Evolutionary conservation across 805 yeast genomes (phyloP), one percentile per base, ranked within the genome.

Genomic region (Hyphopichia homilentoma): DNA sequence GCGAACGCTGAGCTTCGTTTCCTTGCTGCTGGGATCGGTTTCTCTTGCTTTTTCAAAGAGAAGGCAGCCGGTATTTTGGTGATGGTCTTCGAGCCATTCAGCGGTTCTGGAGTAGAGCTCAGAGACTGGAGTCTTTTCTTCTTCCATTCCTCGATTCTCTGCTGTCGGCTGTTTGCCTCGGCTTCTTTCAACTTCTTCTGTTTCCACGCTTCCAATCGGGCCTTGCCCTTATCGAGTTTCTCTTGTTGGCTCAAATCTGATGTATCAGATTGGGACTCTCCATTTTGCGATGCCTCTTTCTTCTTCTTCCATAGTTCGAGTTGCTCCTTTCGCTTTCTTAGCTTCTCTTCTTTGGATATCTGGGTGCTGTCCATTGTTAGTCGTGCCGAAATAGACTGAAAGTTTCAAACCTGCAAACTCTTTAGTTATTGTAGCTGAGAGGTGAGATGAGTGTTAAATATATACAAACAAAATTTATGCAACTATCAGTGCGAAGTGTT

Each of bases 261-360:
- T 18, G 18, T 11, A 18, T 5, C 3, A n/a, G 3, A 16, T 16
- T 18, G 16, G 6, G 14, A 15, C 18, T 16, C 15, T 17, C n/a
- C 14, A 9, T 35, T 21, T 23, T 50, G 32, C 60, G 59, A 24
- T 65, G 65, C 48, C 75, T 76, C 54, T 75, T 75, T 43, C 54
- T 75, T 75, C 43, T 59, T 62, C 45, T 75, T 78, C 86, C 86
- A 81, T 27, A 70, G 70, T 5, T 75, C 75, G 30, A 79, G 48
- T 43, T 69, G 71, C 39, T 74, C 78, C 39, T 71, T 71, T 33
- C 86, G 64, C 34, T 45, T 48, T 25, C 52, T 40, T 14, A 61
- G 47, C 41, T 65, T 65, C 21, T 63, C 70, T 34, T 50, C 57
- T 29, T 55, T 57, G 18, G 47, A 29, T 17, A 48, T 27, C 18